Evolutionary conservation across 2,329 filamentous ascomycete genomes (phyloP), one percentile per base, ranked within the genome.

Genomic region (Emericellopsis atlantica): DNA sequence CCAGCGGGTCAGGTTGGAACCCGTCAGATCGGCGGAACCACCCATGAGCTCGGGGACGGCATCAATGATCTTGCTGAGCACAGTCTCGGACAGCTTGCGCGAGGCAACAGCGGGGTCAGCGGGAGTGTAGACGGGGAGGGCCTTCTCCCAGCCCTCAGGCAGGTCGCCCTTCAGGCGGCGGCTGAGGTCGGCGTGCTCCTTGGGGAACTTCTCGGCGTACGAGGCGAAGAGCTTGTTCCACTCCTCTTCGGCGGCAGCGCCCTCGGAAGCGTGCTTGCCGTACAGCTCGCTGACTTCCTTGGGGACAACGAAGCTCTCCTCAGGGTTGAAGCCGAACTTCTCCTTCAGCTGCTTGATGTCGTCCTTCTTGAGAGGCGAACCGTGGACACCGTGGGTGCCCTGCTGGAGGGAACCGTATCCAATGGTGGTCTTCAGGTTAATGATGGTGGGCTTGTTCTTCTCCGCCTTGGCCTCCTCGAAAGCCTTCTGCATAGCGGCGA

Each of bases 1-100:
- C 88, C 89, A 95, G 62, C 89, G 81, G 53, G 92, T 98, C 72
- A 96, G 82, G 79, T 98, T 98, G 61, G 92, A 96, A 60, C 87
- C 87, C 61, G 92, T 98, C 74, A 98, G 67, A 75, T 98, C 92
- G 54, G 92, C 92, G 49, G 92, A 98, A 55, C 92, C 92, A 62
- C 90, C 94, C 46, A 98, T 66, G 44, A 98, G 81, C 68, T 96
- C 92, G 51, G 92, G 92, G 42, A 98, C 60, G 50, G 71, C 77
- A 40, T 74, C 66, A 72, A 94, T 79, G 56, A 98, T 81, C 66
- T 89, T 90, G 70, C 82, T 74, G 50, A 98, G 79, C 44, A 96
- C 89, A 45, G 76, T 82, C 77, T 98, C 90, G 49, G 90, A 96
- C 45, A 96, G 82, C 75, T 96, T 98, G 62, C 92, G 83, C 52